phyloP scores from a whole-genome alignment of 2,329 filamentous ascomycete species.

The Cadophora sp. region DNA sequence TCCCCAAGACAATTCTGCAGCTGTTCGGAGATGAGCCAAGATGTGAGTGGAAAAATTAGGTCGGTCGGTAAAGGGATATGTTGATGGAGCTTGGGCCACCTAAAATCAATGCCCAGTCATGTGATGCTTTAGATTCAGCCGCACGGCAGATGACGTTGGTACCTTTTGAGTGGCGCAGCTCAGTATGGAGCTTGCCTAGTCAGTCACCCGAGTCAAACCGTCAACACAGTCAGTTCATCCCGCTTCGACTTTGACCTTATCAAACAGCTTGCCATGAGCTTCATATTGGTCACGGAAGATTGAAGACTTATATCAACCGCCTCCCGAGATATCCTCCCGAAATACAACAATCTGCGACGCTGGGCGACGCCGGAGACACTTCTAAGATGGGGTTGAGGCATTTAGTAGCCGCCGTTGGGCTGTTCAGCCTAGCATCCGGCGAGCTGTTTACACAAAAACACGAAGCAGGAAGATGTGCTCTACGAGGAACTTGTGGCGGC shows the following conservation, averaged over 20 bases:
- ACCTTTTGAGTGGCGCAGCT: constrained; percentile 8
- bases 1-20: no score
- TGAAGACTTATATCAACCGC: not conserved
- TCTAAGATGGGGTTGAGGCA: constrained; percentile 26
- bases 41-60: no score
- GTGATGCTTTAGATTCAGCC: no score
- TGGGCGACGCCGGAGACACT: constrained; percentile 10
- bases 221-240: not conserved
- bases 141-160: not conserved
- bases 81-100: no score
- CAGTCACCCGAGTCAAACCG: constrained; percentile 4
- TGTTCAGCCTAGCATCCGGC: constrained; percentile 36
- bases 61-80: no score
- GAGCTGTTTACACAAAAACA: constrained; percentile 62
- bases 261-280: constrained; percentile 6
- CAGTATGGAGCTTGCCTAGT: not conserved
- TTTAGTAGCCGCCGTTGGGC: constrained; percentile 31
- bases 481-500: constrained; percentile 90
- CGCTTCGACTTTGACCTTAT: not conserved
- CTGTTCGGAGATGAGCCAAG: no score
- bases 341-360: constrained; percentile 9
- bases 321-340: not conserved
- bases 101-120: no score
- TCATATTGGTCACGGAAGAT: not conserved
- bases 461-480: constrained; percentile 86